Percentiles rank a stretch among this genome's conserved stretches.
These are phyloP conservation scores for Hortiboletus campestris DNA, from an alignment of 768 basidiomycete species.

Conservation along the genomic window DNA sequence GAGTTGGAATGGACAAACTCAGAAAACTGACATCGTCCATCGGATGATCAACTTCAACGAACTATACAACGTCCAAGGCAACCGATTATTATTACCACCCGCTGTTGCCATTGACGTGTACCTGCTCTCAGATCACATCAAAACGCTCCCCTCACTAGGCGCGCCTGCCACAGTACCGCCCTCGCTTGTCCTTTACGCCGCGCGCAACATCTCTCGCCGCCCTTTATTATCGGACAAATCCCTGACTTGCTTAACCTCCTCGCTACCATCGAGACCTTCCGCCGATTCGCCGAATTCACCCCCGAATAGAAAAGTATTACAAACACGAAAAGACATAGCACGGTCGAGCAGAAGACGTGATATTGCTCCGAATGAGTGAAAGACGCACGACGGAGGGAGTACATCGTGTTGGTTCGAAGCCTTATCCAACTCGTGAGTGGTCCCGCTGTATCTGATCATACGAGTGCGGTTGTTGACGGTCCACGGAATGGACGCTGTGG, in stretches of 20 bases:
- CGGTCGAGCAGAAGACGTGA: slow-evolving; percentile 8
- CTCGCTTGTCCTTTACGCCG: slow-evolving; percentile 24
- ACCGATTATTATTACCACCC: neutral
- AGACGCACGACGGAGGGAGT: slow-evolving; percentile 19
- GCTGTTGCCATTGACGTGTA: neutral
- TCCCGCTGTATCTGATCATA: neutral
- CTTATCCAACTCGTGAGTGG: slow-evolving; percentile 22
- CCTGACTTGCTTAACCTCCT: slow-evolving; percentile 30
- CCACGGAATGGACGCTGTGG: neutral
- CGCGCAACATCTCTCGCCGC: slow-evolving; percentile 30
- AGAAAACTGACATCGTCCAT: slow-evolving; percentile 7
- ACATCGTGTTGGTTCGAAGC: slow-evolving; percentile 20
- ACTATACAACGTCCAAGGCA: slow-evolving; percentile 9
- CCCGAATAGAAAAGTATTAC: slow-evolving; percentile 28
- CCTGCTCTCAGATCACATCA: slow-evolving; percentile 13
- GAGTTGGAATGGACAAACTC: slow-evolving; percentile 1
- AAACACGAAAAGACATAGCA: slow-evolving; percentile 1
- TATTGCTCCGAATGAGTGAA: slow-evolving; percentile 23
- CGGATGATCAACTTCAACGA: slow-evolving; percentile 21
- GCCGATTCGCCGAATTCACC: slow-evolving; percentile 15
- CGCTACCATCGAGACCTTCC: slow-evolving; percentile 21
- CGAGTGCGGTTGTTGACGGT: neutral
- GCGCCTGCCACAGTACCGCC: slow-evolving; percentile 6
- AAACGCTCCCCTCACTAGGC: neutral
- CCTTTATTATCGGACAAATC: slow-evolving; percentile 31